A percentile compares a stretch with the other conserved stretches of the same genome.
Conservation (phyloP, 352 stramenopile genomes). For the Globisporangium uncinulatum region DNA sequence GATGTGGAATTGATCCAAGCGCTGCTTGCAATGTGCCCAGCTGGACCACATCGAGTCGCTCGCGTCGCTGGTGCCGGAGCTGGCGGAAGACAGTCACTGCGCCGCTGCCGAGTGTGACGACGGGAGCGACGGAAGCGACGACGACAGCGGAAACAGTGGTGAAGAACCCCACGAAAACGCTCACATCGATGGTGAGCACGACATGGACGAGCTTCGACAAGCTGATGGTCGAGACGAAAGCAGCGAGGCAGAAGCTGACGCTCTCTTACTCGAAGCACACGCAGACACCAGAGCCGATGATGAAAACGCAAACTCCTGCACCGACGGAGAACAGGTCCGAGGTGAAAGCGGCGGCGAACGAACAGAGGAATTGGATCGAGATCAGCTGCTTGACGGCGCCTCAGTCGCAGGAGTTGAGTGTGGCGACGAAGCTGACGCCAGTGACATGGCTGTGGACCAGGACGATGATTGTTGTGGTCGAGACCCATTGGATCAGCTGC, state of each 20-base stretch:
- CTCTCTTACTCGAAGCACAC: not conserved
- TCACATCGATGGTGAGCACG: constrained; percentile 1
- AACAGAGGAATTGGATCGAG: not conserved
- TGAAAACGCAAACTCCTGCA: not conserved
- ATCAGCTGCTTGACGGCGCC: not conserved
- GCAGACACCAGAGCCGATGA: constrained; percentile 2
- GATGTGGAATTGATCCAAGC: not conserved
- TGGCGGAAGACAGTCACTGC: not conserved
- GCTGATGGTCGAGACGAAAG: too few relatives aligned
- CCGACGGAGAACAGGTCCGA: too few relatives aligned
- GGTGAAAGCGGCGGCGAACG: too few relatives aligned
- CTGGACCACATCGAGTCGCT: constrained; percentile 52
- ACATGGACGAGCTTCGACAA: too few relatives aligned
- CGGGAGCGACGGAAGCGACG: constrained; percentile 1
- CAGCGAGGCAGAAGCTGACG: too few relatives aligned
- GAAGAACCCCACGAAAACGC: constrained; percentile 1
- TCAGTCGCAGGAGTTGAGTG: too few relatives aligned
- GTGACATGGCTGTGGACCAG: too few relatives aligned
- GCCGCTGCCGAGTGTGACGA: not conserved
- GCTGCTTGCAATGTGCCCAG: constrained; percentile 8
- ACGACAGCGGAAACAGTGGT: constrained; percentile 3
- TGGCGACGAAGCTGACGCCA: too few relatives aligned
- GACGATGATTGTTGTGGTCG: not conserved
- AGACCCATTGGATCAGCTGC: not conserved
- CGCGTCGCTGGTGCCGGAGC: constrained; percentile 24